phyloP scores from a whole-genome alignment of 345 rosid genomes.

The Limnanthes douglasii region DNA sequence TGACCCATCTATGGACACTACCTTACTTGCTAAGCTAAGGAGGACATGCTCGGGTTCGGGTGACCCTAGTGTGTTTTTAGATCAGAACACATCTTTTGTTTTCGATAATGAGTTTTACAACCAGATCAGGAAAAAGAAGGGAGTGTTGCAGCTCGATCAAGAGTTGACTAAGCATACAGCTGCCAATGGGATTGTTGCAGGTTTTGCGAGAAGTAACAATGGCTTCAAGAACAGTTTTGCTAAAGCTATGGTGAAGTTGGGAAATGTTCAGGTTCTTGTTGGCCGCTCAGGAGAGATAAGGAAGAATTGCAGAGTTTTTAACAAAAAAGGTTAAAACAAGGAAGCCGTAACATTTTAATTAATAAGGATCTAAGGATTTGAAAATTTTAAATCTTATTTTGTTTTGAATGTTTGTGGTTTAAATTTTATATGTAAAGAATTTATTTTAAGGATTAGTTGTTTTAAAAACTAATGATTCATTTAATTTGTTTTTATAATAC shows the following conservation, averaged over 20 bases:
- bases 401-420: too few species aligned
- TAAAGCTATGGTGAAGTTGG: constrained; percentile 66
- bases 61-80: constrained; percentile 10
- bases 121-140: constrained; percentile 12
- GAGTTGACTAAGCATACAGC: constrained; percentile 5
- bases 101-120: constrained; percentile 17
- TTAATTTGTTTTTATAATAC: too few species aligned
- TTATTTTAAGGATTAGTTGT: too few species aligned
- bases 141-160: constrained; percentile 18
- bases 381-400: too few species aligned
- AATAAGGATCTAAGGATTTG: too few species aligned
- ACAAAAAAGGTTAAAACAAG: constrained; percentile 8
- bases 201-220: constrained; percentile 12
- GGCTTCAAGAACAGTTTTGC: constrained; percentile 27
- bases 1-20: constrained; percentile 39
- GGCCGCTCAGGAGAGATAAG: constrained; percentile 57
- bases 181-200: constrained; percentile 16
- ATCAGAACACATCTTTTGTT: constrained; percentile 15
- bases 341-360: too few species aligned
- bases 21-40: constrained; percentile 17
- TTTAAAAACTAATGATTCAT: too few species aligned
- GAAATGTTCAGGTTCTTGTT: constrained; percentile 35
- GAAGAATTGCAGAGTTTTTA: constrained; percentile 39
- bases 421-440: too few species aligned
- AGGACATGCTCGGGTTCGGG: constrained; percentile 10